Percentiles rank a stretch among this genome's conserved stretches.
Evolutionary conservation across 2,329 filamentous ascomycete species (phyloP).

Genomic region (Cucurbitaria berberidis): DNA sequence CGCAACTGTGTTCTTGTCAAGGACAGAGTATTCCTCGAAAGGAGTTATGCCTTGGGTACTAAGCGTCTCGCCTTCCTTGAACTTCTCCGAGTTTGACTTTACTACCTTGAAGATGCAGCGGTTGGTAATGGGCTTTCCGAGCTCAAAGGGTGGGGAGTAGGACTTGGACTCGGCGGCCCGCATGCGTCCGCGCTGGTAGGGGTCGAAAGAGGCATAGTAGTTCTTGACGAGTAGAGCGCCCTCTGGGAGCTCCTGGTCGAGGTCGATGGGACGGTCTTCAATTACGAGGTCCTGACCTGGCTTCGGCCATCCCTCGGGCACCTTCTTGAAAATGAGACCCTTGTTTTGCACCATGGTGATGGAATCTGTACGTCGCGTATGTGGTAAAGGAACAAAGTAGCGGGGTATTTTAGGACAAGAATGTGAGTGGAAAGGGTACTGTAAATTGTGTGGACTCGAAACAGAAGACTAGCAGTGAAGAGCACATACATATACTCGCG

Average conservation of each 20-base stretch:
- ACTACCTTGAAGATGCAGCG: conserved; percentile 70
- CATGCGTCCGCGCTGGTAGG: conserved; percentile 84
- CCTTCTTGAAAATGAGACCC: conserved; percentile 73
- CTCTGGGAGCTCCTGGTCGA: conserved; percentile 61
- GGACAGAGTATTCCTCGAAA: conserved; percentile 71
- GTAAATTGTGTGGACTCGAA: conserved; percentile 1
- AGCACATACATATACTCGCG: conserved; percentile 17
- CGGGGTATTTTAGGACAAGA: conserved; percentile 2
- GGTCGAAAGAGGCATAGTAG: conserved; percentile 79
- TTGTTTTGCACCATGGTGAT: conserved; percentile 69
- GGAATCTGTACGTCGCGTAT: conserved; percentile 7
- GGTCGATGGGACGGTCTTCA: conserved; percentile 72
- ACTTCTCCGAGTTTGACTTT: conserved; percentile 69
- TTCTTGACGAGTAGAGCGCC: conserved; percentile 74
- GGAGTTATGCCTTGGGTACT: conserved; percentile 57
- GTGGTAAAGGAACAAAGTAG: background rate
- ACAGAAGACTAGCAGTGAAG: conserved; percentile 4
- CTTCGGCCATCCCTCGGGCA: conserved; percentile 71
- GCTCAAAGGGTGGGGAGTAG: conserved; percentile 68
- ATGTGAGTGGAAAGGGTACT: background rate
- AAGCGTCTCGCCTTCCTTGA: conserved; percentile 71
- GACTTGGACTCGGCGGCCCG: conserved; percentile 68
- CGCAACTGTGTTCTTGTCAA: conserved; percentile 57
- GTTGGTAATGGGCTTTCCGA: conserved; percentile 70
- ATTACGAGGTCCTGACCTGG: conserved; percentile 72